Conservation (phyloP, 768 basidiomycete genomes). For the Cyclocybe cylindracea region DNA sequence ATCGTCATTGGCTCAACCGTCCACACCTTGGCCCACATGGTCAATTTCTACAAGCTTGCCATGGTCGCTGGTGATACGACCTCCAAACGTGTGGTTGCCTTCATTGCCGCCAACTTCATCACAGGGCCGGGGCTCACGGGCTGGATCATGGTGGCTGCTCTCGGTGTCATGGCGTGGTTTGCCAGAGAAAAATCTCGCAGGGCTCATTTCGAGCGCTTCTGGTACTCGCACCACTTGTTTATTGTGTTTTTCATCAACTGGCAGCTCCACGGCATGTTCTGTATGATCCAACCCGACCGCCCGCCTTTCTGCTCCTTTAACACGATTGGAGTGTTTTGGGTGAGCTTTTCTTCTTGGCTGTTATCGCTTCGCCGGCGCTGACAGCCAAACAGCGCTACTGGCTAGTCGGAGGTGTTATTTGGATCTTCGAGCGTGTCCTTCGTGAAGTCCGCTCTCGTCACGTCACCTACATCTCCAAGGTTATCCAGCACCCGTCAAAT, state of each 20-base stretch:
- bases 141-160: conserved; percentile 81
- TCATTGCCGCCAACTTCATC: conserved; percentile 76
- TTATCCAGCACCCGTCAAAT: conserved; percentile 92
- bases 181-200: conserved; percentile 80
- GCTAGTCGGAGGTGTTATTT: conserved; percentile 84
- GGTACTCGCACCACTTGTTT: conserved; percentile 89
- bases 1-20: conserved; percentile 78
- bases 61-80: conserved; percentile 52
- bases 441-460: conserved; percentile 93
- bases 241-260: conserved; percentile 90
- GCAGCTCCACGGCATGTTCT: conserved; percentile 97
- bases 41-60: conserved; percentile 76
- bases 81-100: conserved; percentile 62
- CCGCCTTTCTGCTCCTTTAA: conserved; percentile 86
- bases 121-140: conserved; percentile 84
- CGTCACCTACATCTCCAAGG: conserved; percentile 89
- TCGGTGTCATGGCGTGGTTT: conserved; percentile 83
- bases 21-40: conserved; percentile 84
- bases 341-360: conserved; percentile 34
- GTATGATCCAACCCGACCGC: conserved; percentile 92
- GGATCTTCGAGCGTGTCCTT: conserved; percentile 85
- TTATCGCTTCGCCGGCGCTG: conserved; percentile 4
- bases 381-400: conserved; percentile 69
- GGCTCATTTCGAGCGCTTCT: conserved; percentile 85
- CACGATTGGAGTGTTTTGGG: conserved; percentile 94